A percentile compares a stretch with the other conserved stretches of the same genome.
These are phyloP conservation scores for Peronosclerospora sorghi DNA, from an alignment of 352 stramenopile genomes.

Conservation along the genomic window DNA sequence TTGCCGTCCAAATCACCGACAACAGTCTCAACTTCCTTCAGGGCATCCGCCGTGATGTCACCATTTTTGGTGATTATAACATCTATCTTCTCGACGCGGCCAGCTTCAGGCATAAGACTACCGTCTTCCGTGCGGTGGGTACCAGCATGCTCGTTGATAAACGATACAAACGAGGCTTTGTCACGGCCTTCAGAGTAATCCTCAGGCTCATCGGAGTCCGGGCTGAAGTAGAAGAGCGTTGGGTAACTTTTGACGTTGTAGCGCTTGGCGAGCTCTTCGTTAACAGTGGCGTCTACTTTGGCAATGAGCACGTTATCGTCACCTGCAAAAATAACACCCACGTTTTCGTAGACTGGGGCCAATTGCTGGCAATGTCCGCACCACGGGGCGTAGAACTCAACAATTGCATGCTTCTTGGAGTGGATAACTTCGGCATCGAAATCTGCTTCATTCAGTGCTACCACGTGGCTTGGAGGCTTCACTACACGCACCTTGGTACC, in stretches of 20 bases:
- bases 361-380: slow-evolving; percentile 91
- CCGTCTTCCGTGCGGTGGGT: slow-evolving; percentile 74
- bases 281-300: slow-evolving; percentile 73
- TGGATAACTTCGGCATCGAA: slow-evolving; percentile 76
- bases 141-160: slow-evolving; percentile 86
- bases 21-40: slow-evolving; percentile 62
- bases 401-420: slow-evolving; percentile 78
- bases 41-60: slow-evolving; percentile 50
- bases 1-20: slow-evolving; percentile 61
- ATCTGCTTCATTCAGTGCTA: slow-evolving; percentile 42
- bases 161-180: slow-evolving; percentile 80
- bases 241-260: slow-evolving; percentile 87
- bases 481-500: slow-evolving; percentile 57
- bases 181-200: slow-evolving; percentile 80
- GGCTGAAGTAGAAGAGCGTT: slow-evolving; percentile 88
- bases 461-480: slow-evolving; percentile 60
- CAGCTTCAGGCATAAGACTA: slow-evolving; percentile 56
- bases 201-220: slow-evolving; percentile 64
- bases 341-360: slow-evolving; percentile 81
- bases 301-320: slow-evolving; percentile 75
- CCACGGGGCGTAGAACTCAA: slow-evolving; percentile 93
- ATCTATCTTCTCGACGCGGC: slow-evolving; percentile 76
- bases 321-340: slow-evolving; percentile 59
- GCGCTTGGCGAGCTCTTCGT: slow-evolving; percentile 42
- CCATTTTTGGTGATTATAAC: slow-evolving; percentile 65